Percentiles rank a stretch among this genome's conserved stretches.
Conservation (phyloP, 2,329 filamentous ascomycete species). For the Aspergillus flavus region DNA sequence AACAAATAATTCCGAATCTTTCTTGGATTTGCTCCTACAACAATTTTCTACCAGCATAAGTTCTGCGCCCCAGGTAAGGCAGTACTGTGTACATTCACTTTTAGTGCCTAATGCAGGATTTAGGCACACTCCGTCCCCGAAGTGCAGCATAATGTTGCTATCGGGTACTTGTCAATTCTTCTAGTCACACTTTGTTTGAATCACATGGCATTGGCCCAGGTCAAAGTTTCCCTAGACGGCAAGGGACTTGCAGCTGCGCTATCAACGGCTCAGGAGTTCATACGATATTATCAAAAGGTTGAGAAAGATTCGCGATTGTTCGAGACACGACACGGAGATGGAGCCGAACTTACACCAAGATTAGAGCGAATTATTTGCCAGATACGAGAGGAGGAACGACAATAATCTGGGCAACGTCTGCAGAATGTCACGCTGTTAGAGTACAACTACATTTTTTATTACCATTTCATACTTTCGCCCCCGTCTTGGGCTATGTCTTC, state of each 20-base stretch:
- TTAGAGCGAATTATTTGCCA: slow-evolving; percentile 56
- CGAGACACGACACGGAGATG: slow-evolving; percentile 51
- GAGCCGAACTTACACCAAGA: slow-evolving; percentile 56
- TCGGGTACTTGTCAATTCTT: slow-evolving; percentile 83
- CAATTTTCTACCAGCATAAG: slow-evolving; percentile 70
- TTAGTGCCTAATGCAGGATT: slow-evolving; percentile 15
- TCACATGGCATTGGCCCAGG: slow-evolving; percentile 43
- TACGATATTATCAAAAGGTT: slow-evolving; percentile 61
- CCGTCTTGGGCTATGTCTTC: neutral
- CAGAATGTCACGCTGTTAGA: neutral
- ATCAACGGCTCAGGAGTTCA: slow-evolving; percentile 63
- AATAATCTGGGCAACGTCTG: neutral
- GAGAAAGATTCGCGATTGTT: slow-evolving; percentile 50
- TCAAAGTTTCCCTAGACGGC: slow-evolving; percentile 49
- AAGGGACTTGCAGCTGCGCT: slow-evolving; percentile 55
- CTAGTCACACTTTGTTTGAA: slow-evolving; percentile 78
- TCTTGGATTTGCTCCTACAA: slow-evolving; percentile 62
- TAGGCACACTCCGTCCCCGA: slow-evolving; percentile 64
- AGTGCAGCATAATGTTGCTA: slow-evolving; percentile 76
- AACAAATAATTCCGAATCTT: slow-evolving; percentile 39
- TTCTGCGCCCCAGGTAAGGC: slow-evolving; percentile 67
- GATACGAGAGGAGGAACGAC: slow-evolving; percentile 28
- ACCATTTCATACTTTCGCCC: neutral
- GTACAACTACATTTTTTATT: neutral
- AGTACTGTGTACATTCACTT: slow-evolving; percentile 10